phyloP scores from a whole-genome alignment of 2,329 filamentous ascomycete genomes.

The Orbilia brochopaga region DNA sequence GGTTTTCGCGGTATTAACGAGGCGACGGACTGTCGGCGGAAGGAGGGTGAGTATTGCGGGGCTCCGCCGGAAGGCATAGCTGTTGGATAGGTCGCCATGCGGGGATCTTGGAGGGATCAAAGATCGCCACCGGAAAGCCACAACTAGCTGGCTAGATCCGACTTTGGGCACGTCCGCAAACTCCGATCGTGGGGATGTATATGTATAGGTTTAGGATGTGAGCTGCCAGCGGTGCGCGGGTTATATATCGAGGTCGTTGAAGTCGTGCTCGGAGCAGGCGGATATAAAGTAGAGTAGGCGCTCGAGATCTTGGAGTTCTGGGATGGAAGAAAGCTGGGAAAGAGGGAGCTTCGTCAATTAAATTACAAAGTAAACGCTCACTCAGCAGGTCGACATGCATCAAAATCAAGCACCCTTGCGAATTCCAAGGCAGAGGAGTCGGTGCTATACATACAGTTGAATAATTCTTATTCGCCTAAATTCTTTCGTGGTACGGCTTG shows the following conservation, averaged over 20 bases:
- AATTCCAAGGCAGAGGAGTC: constrained; percentile 10
- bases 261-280: constrained; percentile 6
- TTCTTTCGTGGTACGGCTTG: constrained; percentile 28
- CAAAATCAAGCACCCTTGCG: constrained; percentile 16
- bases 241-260: constrained; percentile 17
- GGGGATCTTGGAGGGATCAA: constrained; percentile 28
- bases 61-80: constrained; percentile 35
- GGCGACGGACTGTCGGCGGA: constrained; percentile 43
- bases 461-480: constrained; percentile 20
- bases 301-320: constrained; percentile 47
- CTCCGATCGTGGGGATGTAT: background rate
- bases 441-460: constrained; percentile 5
- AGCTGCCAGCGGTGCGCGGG: constrained; percentile 3
- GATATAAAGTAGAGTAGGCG: constrained; percentile 25
- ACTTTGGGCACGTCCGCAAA: constrained; percentile 20
- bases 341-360: constrained; percentile 23
- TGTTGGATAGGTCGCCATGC: constrained; percentile 48
- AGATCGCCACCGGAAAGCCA: constrained; percentile 13
- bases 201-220: constrained; percentile 9
- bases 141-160: constrained; percentile 10
- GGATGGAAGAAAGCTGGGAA: constrained; percentile 33
- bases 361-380: constrained; percentile 41
- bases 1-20: constrained; percentile 48
- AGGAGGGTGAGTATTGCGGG: constrained; percentile 40
- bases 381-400: constrained; percentile 17